Evolutionary conservation across 2,329 filamentous ascomycete genomes (phyloP).

Genomic region (Fusarium nodosum): DNA sequence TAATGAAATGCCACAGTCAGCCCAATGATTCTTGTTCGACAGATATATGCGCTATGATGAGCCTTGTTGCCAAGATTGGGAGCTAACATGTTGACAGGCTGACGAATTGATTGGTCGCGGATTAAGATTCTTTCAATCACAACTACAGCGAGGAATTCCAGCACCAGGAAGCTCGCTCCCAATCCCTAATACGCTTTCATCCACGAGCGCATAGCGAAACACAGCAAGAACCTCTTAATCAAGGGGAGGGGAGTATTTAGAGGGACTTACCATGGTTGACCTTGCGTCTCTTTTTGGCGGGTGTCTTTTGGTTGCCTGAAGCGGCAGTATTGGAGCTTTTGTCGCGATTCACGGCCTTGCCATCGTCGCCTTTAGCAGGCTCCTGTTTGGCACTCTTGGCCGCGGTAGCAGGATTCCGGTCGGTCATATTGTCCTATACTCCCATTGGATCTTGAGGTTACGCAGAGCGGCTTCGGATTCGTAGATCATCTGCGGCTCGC

Average conservation of each 20-base stretch:
- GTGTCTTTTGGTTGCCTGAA: slow-evolving; percentile 64
- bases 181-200: slow-evolving; percentile 4
- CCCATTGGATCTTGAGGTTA: slow-evolving; percentile 54
- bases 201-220: slow-evolving; percentile 21
- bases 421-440: slow-evolving; percentile 53
- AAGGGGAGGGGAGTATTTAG: background rate
- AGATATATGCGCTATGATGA: slow-evolving; percentile 30
- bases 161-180: slow-evolving; percentile 28
- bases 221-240: slow-evolving; percentile 1
- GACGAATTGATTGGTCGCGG: slow-evolving; percentile 32
- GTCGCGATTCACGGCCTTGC: slow-evolving; percentile 52
- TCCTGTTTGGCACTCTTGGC: slow-evolving; percentile 52
- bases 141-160: slow-evolving; percentile 30
- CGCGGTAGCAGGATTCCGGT: slow-evolving; percentile 53
- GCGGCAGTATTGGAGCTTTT: slow-evolving; percentile 48
- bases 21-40: slow-evolving; percentile 47
- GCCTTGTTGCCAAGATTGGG: slow-evolving; percentile 14
- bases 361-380: slow-evolving; percentile 46
- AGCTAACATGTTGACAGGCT: slow-evolving; percentile 27
- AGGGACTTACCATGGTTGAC: slow-evolving; percentile 83
- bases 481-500: slow-evolving; percentile 53
- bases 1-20: slow-evolving; percentile 50
- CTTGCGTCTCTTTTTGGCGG: slow-evolving; percentile 89
- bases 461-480: slow-evolving; percentile 51
- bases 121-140: slow-evolving; percentile 24